Evolutionary conservation across 2,329 filamentous ascomycete species (phyloP).

Genomic region (Ophiostoma montium): DNA sequence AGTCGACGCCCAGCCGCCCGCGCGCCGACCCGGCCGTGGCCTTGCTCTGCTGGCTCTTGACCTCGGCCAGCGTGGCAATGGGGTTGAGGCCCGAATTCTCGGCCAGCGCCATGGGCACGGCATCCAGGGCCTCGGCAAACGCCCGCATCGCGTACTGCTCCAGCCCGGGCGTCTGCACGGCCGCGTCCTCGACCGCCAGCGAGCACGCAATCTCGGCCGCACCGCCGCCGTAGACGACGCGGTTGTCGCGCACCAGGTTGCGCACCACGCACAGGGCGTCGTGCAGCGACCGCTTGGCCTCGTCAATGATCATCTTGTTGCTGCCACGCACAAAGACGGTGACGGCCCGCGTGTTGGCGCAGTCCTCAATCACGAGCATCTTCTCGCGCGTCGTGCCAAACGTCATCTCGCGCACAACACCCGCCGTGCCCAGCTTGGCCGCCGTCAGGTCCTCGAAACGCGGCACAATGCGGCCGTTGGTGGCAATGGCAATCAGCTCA

Average conservation of each 20-base stretch:
- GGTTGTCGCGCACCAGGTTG: conserved; percentile 90
- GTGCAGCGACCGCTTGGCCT: conserved; percentile 93
- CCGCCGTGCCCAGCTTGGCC: conserved; percentile 82
- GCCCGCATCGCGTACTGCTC: conserved; percentile 99
- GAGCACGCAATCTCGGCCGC: conserved; percentile 96
- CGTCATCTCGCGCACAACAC: conserved; percentile 83
- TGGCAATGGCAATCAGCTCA: conserved; percentile 95
- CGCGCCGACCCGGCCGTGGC: conserved; percentile 32
- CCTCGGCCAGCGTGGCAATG: conserved; percentile 83
- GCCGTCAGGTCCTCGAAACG: conserved; percentile 87
- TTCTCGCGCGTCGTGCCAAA: conserved; percentile 98
- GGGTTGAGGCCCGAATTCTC: conserved; percentile 95
- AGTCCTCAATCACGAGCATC: conserved; percentile 99
- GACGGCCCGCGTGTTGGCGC: conserved; percentile 91
- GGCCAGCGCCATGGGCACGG: conserved; percentile 86
- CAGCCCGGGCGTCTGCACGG: conserved; percentile 86
- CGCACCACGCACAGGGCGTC: conserved; percentile 95
- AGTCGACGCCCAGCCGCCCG: conserved; percentile 78
- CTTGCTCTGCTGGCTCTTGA: conserved; percentile 96
- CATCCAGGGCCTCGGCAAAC: conserved; percentile 87
- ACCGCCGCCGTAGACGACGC: conserved; percentile 93
- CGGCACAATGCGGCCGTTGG: conserved; percentile 93
- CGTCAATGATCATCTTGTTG: conserved; percentile 99
- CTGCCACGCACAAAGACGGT: conserved; percentile 93
- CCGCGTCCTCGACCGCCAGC: conserved; percentile 86